Evolutionary conservation across 768 basidiomycete genomes (phyloP), one percentile per base, ranked within the genome.

Genomic region (Dictyophora rubrovolvata): DNA sequence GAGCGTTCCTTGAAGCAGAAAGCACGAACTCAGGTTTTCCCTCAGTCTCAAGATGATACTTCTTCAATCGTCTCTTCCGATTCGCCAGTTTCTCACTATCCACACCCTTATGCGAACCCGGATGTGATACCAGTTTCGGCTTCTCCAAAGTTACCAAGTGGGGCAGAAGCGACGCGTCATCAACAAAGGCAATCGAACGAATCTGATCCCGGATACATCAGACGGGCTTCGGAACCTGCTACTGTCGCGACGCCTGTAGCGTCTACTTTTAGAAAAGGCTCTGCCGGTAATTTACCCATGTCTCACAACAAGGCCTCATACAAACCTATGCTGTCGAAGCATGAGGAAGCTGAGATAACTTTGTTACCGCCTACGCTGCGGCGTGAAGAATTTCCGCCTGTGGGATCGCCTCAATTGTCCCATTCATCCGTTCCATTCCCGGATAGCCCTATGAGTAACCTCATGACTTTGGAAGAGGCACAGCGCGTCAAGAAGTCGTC

Each of bases 41-140:
- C 28, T 11, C 50, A 18, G 7, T 53, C 57, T 35, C 57, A 48
- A 33, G 57, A 48, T 50, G 57, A 47, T 33, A 23, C 49, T 7
- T 20, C 34, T 21, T 34, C 57, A 7, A 9, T 47, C 28, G 22
- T 53, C 14, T 60, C 64, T 55, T 59, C 63, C 50, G n/a, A 52
- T 50, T 17, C 61, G 55, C 47, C 62, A 57, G 17, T 50, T 56
- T 17, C 53, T 54, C n/a, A 61, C 61, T 49, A 73, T 58, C 66
- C 78, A 42, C 89, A 91, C 71, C 89, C 89, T 23, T 91, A 89
- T 67, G 89, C 89, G 55, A 89, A 90, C 64, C 87, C 88, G 8
- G 85, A 89, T 62, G 72, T 87, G 49, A 79, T 79, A 17, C 67
- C 74, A 56, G 64, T 73, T 49, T 72, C 73, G 52, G 64, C 65